Percentiles rank a stretch among this genome's conserved stretches.
Evolutionary conservation across 305 asterid genomes (phyloP).

Genomic region (Caryopteris hybrid): DNA sequence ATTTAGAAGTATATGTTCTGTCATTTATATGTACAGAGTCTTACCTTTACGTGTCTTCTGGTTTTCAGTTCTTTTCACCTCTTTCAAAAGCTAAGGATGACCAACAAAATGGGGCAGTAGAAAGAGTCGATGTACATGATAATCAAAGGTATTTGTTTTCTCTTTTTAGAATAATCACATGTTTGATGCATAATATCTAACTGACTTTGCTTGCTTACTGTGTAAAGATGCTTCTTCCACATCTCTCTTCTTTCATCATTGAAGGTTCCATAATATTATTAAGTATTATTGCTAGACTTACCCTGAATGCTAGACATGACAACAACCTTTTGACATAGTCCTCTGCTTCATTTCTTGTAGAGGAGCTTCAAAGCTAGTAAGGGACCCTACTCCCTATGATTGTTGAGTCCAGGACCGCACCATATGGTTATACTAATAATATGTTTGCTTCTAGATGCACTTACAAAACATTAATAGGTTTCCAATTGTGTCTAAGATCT

Average conservation of each 20-base stretch:
- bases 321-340: too few species aligned
- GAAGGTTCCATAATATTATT: background rate
- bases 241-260: background rate
- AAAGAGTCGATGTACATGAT: slow-evolving; percentile 41
- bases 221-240: background rate
- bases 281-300: background rate
- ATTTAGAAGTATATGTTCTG: slow-evolving; percentile 7
- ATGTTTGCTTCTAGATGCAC: too few species aligned
- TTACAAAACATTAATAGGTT: too few species aligned
- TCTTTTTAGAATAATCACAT: slow-evolving; percentile 1
- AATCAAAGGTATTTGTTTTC: slow-evolving; percentile 46
- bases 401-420: background rate
- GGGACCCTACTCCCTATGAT: background rate
- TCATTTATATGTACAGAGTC: slow-evolving; percentile 9
- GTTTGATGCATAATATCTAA: slow-evolving; percentile 1
- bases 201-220: background rate
- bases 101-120: slow-evolving; percentile 56
- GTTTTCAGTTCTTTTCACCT: slow-evolving; percentile 82
- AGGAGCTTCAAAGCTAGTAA: background rate
- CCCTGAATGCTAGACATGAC: background rate
- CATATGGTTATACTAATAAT: too few species aligned
- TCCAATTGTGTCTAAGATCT: too few species aligned
- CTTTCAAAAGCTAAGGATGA: slow-evolving; percentile 86
- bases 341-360: background rate
- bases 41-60: slow-evolving; percentile 1